These are phyloP conservation scores for Verticillium dahliae DNA, from an alignment of 2,329 filamentous ascomycete genomes.

Conservation along the genomic window DNA sequence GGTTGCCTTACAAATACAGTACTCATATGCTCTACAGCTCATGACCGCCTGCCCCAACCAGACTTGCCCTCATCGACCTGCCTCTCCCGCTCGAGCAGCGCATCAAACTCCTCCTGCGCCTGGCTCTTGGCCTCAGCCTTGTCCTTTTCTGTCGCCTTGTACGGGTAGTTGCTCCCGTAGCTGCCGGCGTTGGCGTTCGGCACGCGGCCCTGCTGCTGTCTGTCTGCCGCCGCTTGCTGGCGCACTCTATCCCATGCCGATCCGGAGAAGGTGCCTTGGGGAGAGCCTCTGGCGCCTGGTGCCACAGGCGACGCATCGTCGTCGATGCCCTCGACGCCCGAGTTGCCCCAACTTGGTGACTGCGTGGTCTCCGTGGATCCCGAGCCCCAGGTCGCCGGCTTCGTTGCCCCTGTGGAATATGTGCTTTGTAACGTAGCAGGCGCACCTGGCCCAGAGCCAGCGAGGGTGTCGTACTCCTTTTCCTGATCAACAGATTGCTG, in stretches of 20 bases:
- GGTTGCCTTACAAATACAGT: not conserved
- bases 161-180: slow-evolving; percentile 6
- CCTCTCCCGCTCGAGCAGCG: slow-evolving; percentile 38
- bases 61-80: not conserved
- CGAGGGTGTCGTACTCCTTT: not conserved
- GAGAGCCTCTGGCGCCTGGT: slow-evolving; percentile 15
- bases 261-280: slow-evolving; percentile 12
- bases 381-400: not conserved
- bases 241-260: slow-evolving; percentile 41
- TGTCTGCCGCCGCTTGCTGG: slow-evolving; percentile 20
- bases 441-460: not conserved
- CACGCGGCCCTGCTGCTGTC: not conserved
- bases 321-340: slow-evolving; percentile 7
- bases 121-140: slow-evolving; percentile 30
- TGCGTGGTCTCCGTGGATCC: not conserved
- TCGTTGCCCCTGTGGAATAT: not conserved
- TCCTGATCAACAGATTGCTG: not conserved
- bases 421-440: not conserved
- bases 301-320: slow-evolving; percentile 40
- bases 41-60: not conserved
- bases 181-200: not conserved
- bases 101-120: slow-evolving; percentile 45
- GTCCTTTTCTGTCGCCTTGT: slow-evolving; percentile 17
- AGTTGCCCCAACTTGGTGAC: not conserved
- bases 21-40: not conserved